Conservation (phyloP, 371 early-diverging fungal genomes). For the Saksenaea vasiformis region DNA sequence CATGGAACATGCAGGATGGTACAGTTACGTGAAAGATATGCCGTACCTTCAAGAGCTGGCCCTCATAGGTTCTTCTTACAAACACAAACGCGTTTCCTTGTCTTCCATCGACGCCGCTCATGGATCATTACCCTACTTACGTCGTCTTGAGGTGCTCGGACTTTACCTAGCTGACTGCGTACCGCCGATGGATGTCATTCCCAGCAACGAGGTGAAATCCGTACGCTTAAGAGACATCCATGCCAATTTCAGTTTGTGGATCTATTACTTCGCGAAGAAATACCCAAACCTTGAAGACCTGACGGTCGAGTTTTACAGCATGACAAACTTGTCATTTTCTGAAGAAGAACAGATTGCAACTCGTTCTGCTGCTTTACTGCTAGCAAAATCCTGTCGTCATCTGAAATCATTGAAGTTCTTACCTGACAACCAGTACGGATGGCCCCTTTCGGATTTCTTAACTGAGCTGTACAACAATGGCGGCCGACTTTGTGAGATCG, state of each 20-base stretch:
- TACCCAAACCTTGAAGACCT: neutral
- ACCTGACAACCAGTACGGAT: neutral
- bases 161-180: neutral
- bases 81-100: neutral
- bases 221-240: neutral
- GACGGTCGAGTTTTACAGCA: neutral
- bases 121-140: neutral
- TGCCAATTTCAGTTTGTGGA: neutral
- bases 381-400: neutral
- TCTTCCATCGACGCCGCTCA: neutral
- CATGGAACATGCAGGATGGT: slow-evolving; percentile 1
- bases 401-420: neutral
- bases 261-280: neutral
- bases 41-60: neutral
- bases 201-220: neutral
- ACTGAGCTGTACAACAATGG: neutral
- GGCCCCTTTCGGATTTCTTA: neutral
- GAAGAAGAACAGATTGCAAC: neutral
- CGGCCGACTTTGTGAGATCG: neutral
- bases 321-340: neutral
- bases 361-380: neutral
- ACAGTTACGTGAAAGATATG: neutral
- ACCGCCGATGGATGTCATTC: neutral
- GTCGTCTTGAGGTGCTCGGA: neutral
- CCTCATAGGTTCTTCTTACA: neutral